phyloP scores from a whole-genome alignment of 805 yeast genomes.

The Yarrowia osloensis region DNA sequence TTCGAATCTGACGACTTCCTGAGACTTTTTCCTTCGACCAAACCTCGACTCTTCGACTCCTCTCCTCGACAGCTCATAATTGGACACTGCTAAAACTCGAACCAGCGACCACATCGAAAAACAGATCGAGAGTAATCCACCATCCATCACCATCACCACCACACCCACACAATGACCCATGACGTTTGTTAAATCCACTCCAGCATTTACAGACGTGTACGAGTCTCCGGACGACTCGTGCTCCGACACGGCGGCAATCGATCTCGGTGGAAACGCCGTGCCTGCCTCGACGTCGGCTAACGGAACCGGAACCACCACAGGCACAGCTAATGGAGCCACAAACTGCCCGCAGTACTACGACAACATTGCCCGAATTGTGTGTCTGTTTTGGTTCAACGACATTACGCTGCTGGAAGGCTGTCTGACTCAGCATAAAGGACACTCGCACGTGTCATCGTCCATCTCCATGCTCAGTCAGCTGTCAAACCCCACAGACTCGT shows the following conservation, averaged over 20 bases:
- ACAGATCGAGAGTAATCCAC: background rate
- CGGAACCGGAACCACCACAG: conserved; percentile 23
- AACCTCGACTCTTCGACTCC: too few species aligned
- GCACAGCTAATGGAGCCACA: conserved; percentile 20
- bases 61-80: too few species aligned
- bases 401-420: conserved; percentile 27
- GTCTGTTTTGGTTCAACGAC: conserved; percentile 42
- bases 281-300: background rate
- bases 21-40: too few species aligned
- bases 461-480: background rate
- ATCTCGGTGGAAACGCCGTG: conserved; percentile 5
- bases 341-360: conserved; percentile 32
- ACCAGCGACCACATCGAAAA: background rate
- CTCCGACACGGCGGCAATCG: conserved; percentile 13
- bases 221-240: conserved; percentile 1
- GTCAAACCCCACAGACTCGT: conserved; percentile 36
- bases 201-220: background rate
- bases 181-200: conserved; percentile 21
- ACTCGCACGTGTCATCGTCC: background rate
- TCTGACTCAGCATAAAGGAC: background rate
- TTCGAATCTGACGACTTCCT: too few species aligned
- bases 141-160: background rate
- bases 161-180: background rate
- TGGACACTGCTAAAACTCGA: too few species aligned
- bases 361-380: conserved; percentile 40